Evolutionary conservation across 129 eudicot species (phyloP), one percentile per base, ranked within the genome.

Genomic region (Helianthus tuberosus): DNA sequence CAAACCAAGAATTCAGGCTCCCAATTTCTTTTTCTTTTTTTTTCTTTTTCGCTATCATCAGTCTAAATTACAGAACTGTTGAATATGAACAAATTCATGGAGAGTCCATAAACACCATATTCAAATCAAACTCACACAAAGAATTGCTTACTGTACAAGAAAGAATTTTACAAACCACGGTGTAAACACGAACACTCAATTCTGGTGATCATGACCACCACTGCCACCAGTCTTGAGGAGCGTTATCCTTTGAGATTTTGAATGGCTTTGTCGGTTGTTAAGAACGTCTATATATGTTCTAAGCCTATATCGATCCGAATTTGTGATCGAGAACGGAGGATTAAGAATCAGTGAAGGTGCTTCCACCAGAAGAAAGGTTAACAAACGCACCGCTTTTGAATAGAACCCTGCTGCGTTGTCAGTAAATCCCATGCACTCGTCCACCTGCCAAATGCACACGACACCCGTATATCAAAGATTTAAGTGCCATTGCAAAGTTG

Each of bases 301-400:
- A 51, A 93, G 86, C 75, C 96, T 85, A 72, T 87, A 86, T 3
- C 96, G 91, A 57, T 93, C 98, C 3, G 96, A 86, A 72, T 81
- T 90, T 20, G 96, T 90, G 71, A 90, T 90, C 27, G 96, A 82
- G 73, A 93, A 90, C 5, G 96, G 98, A 79, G 98, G 96, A 66
- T 93, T 93, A 36, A 93, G 79, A 68, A 88, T 84, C 58, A 93
- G 90, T 25, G 85, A 84, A 16, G 98, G 98, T 23, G 91, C 98
- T 86, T 94, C 98, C 80, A 88, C 96, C 14, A 90, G 81, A 59
- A 94, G 93, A 73, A 94, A 94, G 13, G 41, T 77, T 66, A 91
- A 76, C 74, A 91, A 76, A n/a, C 84, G 72, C 25, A 88, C 92
- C 35, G 96, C 97, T 82, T 86, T 94, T 12, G 97, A 75, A 76